A percentile compares a stretch with the other conserved stretches of the same genome.
phyloP scores from a whole-genome alignment of 805 yeast genomes.

The Grigorovia jiainica region DNA sequence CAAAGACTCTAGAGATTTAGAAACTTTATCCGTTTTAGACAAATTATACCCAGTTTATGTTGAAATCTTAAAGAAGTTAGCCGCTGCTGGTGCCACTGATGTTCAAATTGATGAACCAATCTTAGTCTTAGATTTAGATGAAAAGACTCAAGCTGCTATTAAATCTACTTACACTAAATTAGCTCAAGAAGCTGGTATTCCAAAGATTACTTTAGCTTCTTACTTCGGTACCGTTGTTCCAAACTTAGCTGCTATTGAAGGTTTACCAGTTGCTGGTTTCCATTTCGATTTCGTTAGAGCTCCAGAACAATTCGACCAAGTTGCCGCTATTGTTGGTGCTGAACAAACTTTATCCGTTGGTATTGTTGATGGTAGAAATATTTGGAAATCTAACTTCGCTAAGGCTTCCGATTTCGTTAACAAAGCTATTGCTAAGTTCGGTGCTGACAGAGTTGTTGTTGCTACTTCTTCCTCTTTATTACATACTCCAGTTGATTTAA shows the following conservation, averaged over 20 bases:
- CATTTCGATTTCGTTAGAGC: conserved; percentile 95
- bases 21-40: conserved; percentile 82
- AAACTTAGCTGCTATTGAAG: conserved; percentile 81
- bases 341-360: conserved; percentile 87
- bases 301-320: conserved; percentile 91
- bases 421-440: conserved; percentile 76
- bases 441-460: conserved; percentile 77
- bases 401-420: conserved; percentile 75
- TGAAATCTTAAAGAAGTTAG: conserved; percentile 77
- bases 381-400: conserved; percentile 95
- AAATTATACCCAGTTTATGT: conserved; percentile 90
- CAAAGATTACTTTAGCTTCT: conserved; percentile 76
- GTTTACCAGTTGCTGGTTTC: conserved; percentile 87
- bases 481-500: conserved; percentile 97
- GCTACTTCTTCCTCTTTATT: conserved; percentile 94
- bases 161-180: conserved; percentile 78
- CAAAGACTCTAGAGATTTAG: conserved; percentile 91
- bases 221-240: conserved; percentile 99
- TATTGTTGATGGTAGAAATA: conserved; percentile 97
- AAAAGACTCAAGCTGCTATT: conserved; percentile 74
- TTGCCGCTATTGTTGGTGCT: conserved; percentile 52
- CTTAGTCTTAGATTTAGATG: conserved; percentile 87
- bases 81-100: conserved; percentile 87
- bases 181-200: conserved; percentile 53
- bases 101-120: conserved; percentile 98